Evolutionary conservation across 305 asterid species (phyloP).

Genomic region (Coffea humblotiana): DNA sequence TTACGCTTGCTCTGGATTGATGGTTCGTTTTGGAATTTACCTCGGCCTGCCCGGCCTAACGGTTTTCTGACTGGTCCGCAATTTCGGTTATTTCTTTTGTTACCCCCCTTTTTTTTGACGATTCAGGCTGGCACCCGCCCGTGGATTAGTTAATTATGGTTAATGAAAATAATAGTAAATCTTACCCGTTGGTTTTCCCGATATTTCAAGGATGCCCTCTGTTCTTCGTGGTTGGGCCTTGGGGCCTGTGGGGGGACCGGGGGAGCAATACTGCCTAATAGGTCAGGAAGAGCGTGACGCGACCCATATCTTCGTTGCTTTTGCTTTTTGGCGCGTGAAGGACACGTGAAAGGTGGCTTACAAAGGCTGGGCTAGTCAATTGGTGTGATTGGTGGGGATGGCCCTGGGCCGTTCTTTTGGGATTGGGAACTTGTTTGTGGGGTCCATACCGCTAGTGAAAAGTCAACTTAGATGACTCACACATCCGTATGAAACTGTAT

Average conservation of each 20-base stretch:
- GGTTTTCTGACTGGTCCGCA: constrained; percentile 7
- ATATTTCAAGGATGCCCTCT: background rate
- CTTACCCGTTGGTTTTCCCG: background rate
- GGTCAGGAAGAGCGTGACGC: constrained; percentile 5
- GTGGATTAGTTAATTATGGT: background rate
- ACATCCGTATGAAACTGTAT: constrained; percentile 5
- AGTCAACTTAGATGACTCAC: constrained; percentile 25
- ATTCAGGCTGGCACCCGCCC: constrained; percentile 5
- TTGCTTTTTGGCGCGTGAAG: constrained; percentile 17
- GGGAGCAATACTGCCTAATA: background rate
- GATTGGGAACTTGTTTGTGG: background rate
- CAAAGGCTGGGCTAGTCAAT: background rate
- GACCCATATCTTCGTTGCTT: background rate
- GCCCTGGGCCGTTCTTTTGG: constrained; percentile 10
- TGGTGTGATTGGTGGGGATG: constrained; percentile 16
- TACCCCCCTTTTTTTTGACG: background rate
- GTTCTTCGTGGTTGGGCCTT: background rate
- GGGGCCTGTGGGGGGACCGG: background rate
- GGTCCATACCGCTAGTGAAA: background rate
- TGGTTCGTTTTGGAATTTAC: constrained; percentile 7
- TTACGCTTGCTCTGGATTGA: background rate
- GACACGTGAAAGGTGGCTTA: constrained; percentile 18
- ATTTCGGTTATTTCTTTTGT: background rate
- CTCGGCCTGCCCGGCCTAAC: constrained; percentile 6
- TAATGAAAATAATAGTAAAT: background rate